These are phyloP conservation scores for Penicillium daleae DNA, from an alignment of 495 filamentous ascomycete genomes.

Conservation along the genomic window DNA sequence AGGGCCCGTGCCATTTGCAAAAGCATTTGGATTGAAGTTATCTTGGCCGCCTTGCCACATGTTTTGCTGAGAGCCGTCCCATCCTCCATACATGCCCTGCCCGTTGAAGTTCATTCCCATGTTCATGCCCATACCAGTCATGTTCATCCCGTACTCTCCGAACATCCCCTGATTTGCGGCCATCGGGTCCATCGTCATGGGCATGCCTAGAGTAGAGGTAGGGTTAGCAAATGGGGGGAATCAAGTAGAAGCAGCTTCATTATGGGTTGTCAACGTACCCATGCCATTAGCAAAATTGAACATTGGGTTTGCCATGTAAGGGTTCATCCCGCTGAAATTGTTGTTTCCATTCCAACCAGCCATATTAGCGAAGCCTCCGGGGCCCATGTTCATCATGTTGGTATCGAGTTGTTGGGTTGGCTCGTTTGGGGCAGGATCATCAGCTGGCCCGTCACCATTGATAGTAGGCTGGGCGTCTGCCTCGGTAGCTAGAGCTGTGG, in stretches of 20 bases:
- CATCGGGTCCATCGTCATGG: slow-evolving; percentile 89
- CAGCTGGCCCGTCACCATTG: slow-evolving; percentile 17
- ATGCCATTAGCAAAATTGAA: slow-evolving; percentile 69
- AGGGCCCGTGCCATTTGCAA: slow-evolving; percentile 81
- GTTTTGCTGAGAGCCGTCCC: slow-evolving; percentile 63
- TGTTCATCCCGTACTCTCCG: slow-evolving; percentile 87
- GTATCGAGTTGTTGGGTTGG: slow-evolving; percentile 18
- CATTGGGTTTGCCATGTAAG: slow-evolving; percentile 76
- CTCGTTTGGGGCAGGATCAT: slow-evolving; percentile 32
- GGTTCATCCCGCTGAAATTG: slow-evolving; percentile 75
- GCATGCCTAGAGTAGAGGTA: slow-evolving; percentile 60
- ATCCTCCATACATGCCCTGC: slow-evolving; percentile 65
- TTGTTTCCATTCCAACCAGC: slow-evolving; percentile 65
- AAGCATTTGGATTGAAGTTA: slow-evolving; percentile 69
- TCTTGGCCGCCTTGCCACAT: slow-evolving; percentile 75
- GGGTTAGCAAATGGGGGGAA: slow-evolving; percentile 3
- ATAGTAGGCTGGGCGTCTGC: slow-evolving; percentile 12
- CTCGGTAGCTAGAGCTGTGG: slow-evolving; percentile 12
- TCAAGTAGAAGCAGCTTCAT: neutral
- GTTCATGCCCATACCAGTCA: slow-evolving; percentile 91
- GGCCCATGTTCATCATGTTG: slow-evolving; percentile 31
- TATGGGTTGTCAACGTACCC: slow-evolving; percentile 62
- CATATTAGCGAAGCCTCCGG: slow-evolving; percentile 59
- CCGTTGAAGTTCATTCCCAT: slow-evolving; percentile 77
- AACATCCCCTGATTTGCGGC: slow-evolving; percentile 84